Conservation (phyloP, 768 basidiomycete species). For the Melanogaster broomeanus region DNA sequence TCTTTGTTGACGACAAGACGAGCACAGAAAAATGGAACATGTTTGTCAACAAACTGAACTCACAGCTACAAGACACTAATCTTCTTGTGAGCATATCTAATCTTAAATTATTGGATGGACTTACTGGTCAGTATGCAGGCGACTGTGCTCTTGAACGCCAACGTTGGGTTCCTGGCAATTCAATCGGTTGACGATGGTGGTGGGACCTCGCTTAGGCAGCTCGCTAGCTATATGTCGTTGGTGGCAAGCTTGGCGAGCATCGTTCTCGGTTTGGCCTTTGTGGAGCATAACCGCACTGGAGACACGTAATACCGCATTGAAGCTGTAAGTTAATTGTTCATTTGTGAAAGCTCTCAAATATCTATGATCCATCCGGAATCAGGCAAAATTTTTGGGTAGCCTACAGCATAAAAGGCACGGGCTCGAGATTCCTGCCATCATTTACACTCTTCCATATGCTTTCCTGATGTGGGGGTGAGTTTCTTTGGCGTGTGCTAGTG, state of each 20-base stretch:
- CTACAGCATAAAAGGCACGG: conserved; percentile 35
- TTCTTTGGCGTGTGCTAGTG: background rate
- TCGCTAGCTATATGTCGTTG: conserved; percentile 46
- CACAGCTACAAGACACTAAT: conserved; percentile 54
- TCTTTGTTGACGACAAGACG: conserved; percentile 50
- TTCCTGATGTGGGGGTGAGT: conserved; percentile 63
- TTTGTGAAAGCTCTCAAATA: background rate
- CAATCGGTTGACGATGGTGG: conserved; percentile 35
- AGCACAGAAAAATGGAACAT: conserved; percentile 43
- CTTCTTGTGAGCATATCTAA: conserved; percentile 44
- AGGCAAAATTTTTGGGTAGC: conserved; percentile 13
- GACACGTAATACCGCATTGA: conserved; percentile 29
- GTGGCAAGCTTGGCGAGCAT: conserved; percentile 43
- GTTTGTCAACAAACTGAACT: conserved; percentile 44
- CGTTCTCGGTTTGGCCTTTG: conserved; percentile 43
- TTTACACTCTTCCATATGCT: conserved; percentile 57
- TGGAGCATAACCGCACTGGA: conserved; percentile 42
- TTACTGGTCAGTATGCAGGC: conserved; percentile 35
- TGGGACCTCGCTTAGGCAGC: conserved; percentile 31
- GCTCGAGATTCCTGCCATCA: conserved; percentile 50
- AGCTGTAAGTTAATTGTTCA: conserved; percentile 32
- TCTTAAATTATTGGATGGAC: background rate
- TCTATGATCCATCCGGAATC: background rate
- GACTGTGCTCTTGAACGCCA: conserved; percentile 56
- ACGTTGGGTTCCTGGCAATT: conserved; percentile 62